Conservation (phyloP, 345 rosid species). For the Heritiera littoralis region DNA sequence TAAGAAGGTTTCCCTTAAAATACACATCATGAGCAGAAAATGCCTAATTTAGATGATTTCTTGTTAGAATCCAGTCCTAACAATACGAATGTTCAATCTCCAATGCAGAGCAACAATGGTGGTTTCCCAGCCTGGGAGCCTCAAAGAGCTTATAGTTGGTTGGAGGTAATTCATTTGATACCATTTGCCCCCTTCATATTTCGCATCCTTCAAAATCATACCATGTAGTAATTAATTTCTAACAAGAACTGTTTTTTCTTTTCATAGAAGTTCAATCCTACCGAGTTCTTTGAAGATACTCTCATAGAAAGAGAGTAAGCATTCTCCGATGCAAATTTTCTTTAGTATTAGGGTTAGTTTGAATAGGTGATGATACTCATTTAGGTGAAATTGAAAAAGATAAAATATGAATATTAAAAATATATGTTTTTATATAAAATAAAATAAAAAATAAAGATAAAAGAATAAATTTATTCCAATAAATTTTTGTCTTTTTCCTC, state of each 20-base stretch:
- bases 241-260: not conserved
- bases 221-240: not conserved
- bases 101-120: conserved; percentile 46
- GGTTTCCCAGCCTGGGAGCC: conserved; percentile 61
- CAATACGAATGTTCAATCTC: not conserved
- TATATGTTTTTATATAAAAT: too few species aligned
- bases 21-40: not conserved
- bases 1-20: conserved; percentile 23
- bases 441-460: too few species aligned
- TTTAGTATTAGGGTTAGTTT: not conserved
- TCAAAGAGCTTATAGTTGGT: conserved; percentile 46
- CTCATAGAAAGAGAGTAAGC: conserved; percentile 55
- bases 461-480: too few species aligned
- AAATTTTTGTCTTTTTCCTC: too few species aligned
- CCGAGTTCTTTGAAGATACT: conserved; percentile 50
- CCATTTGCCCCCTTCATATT: not conserved
- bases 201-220: not conserved
- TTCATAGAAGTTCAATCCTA: conserved; percentile 50
- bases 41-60: not conserved
- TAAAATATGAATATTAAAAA: too few species aligned
- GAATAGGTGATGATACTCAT: too few species aligned
- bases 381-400: too few species aligned
- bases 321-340: not conserved
- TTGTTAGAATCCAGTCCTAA: not conserved
- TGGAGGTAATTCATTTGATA: conserved; percentile 39